Percentiles rank a stretch among this genome's conserved stretches.
phyloP scores from a whole-genome alignment of 2,329 filamentous ascomycete genomes.

The Phyllachora maydis region DNA sequence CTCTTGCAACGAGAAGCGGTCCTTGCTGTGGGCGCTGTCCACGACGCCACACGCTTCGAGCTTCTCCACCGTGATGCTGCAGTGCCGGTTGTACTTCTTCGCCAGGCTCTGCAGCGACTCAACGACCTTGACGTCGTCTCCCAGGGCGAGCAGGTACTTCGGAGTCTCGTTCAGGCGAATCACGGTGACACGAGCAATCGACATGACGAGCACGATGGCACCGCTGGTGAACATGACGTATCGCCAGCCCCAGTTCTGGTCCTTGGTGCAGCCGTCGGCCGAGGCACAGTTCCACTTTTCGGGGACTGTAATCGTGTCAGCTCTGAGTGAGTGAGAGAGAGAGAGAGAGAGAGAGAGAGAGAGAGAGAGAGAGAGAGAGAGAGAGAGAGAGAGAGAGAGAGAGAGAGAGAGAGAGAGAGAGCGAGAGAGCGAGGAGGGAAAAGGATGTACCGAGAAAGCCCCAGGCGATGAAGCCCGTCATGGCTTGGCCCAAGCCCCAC shows the following conservation, averaged over 20 bases:
- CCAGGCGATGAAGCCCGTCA: conserved; percentile 27
- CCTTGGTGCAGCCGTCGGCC: conserved; percentile 16
- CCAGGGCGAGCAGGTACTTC: conserved; percentile 33
- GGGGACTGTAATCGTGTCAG: conserved; percentile 10
- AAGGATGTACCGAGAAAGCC: conserved; percentile 19
- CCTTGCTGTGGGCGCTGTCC: conserved; percentile 13
- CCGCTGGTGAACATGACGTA: conserved; percentile 26
- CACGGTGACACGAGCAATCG: conserved; percentile 28
- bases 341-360: too few species aligned
- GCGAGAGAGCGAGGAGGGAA: background rate
- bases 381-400: too few species aligned
- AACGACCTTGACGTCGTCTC: conserved; percentile 28
- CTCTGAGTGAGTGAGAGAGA: too few species aligned
- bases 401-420: too few species aligned
- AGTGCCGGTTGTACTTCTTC: conserved; percentile 15
- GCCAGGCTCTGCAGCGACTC: conserved; percentile 16
- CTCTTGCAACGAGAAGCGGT: conserved; percentile 11
- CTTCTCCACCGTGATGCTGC: conserved; percentile 20
- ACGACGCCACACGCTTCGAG: conserved; percentile 23
- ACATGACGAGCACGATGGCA: conserved; percentile 24
- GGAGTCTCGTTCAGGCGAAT: conserved; percentile 36
- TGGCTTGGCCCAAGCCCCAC: conserved; percentile 26
- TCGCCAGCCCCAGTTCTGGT: conserved; percentile 27
- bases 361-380: too few species aligned
- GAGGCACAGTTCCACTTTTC: conserved; percentile 19